Conservation (phyloP, 495 filamentous ascomycete species). For the Rusavskia elegans region DNA sequence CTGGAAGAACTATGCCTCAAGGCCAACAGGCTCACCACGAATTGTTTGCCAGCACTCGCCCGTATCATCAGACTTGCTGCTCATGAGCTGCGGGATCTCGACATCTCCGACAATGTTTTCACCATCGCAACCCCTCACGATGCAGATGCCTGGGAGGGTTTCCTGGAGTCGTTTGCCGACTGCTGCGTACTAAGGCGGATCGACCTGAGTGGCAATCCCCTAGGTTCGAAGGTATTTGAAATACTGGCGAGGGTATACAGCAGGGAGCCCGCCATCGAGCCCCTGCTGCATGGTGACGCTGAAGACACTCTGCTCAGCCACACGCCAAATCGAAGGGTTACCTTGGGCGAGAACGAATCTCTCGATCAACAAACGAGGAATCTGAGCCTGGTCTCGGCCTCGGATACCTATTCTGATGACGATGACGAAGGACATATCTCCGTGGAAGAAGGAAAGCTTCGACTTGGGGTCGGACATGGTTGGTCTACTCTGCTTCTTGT, state of each 20-base stretch:
- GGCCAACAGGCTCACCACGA: conserved; percentile 24
- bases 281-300: not conserved
- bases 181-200: conserved; percentile 29
- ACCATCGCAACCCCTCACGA: conserved; percentile 19
- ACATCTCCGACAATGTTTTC: conserved; percentile 30
- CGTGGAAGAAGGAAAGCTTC: not conserved
- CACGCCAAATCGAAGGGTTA: conserved; percentile 6
- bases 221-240: conserved; percentile 27
- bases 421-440: conserved; percentile 2
- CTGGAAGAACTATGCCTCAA: conserved; percentile 31
- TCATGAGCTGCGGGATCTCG: conserved; percentile 30
- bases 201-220: conserved; percentile 27
- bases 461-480: conserved; percentile 13
- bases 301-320: not conserved
- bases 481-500: conserved; percentile 4
- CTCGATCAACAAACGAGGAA: conserved; percentile 4
- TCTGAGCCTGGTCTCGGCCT: conserved; percentile 4
- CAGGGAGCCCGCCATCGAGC: conserved; percentile 18
- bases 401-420: conserved; percentile 1
- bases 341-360: conserved; percentile 12
- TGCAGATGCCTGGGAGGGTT: conserved; percentile 25
- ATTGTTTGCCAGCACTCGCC: conserved; percentile 22
- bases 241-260: conserved; percentile 26
- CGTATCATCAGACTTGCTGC: conserved; percentile 21
- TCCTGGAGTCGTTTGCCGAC: conserved; percentile 25